Conservation (phyloP, 495 filamentous ascomycete species). For the Talaromyces adpressus region DNA sequence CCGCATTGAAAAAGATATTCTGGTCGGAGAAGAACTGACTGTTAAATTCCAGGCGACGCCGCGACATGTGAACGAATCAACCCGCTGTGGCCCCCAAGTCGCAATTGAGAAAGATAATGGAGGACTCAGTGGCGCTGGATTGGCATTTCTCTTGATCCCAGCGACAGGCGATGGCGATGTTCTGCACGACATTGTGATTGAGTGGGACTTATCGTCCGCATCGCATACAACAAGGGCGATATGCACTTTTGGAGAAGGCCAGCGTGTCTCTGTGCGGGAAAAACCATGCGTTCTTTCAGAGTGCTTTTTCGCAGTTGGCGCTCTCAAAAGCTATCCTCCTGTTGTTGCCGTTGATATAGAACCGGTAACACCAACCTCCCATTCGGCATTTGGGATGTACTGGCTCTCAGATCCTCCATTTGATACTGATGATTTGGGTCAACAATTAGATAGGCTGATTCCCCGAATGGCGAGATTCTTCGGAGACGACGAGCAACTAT, state of each 20-base stretch:
- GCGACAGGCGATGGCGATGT: not conserved
- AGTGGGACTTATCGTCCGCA: not conserved
- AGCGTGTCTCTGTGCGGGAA: not conserved
- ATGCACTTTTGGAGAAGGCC: not conserved
- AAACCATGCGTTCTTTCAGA: not conserved
- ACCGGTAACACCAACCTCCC: too few relatives aligned
- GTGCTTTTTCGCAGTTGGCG: not conserved
- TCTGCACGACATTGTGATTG: not conserved
- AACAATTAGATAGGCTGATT: not conserved
- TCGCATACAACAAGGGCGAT: not conserved
- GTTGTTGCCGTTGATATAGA: not conserved
- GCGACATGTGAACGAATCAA: not conserved
- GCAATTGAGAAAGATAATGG: not conserved
- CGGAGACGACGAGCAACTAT: not conserved
- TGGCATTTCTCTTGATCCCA: not conserved
- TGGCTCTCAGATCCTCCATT: not conserved
- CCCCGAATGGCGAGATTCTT: not conserved
- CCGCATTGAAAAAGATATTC: not conserved
- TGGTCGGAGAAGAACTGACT: not conserved
- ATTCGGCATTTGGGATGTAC: not conserved
- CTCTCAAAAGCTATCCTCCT: not conserved
- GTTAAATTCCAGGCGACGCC: not conserved
- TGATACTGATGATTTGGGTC: not conserved
- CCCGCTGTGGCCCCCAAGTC: not conserved
- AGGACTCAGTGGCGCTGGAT: not conserved